Conservation (phyloP, 495 filamentous ascomycete species). For the Penicillium silybi region DNA sequence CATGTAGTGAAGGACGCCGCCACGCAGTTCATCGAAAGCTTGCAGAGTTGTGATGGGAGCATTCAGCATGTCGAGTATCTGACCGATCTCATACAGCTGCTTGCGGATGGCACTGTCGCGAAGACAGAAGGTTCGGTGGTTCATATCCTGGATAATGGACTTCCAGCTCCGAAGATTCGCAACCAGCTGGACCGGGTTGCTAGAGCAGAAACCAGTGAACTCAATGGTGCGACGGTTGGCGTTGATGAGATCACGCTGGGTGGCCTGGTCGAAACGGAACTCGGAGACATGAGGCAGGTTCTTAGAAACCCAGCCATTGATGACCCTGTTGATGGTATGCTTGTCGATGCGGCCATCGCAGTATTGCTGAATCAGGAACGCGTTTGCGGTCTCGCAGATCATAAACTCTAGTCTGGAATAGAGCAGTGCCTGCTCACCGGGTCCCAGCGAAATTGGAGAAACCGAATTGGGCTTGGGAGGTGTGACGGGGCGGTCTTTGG, state of each 20-base stretch:
- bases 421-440: conserved; percentile 45
- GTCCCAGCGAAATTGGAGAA: conserved; percentile 43
- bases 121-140: conserved; percentile 52
- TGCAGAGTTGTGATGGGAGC: conserved; percentile 36
- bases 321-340: conserved; percentile 46
- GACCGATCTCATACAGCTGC: conserved; percentile 48
- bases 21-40: conserved; percentile 17
- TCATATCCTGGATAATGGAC: conserved; percentile 46
- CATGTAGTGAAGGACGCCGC: not conserved
- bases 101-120: conserved; percentile 52
- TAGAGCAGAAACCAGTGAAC: conserved; percentile 43
- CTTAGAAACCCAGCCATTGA: conserved; percentile 44
- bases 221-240: conserved; percentile 46
- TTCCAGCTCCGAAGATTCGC: conserved; percentile 53
- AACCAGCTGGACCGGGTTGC: conserved; percentile 35
- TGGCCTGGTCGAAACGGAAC: conserved; percentile 55
- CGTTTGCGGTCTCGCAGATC: conserved; percentile 49
- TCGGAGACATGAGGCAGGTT: conserved; percentile 51
- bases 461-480: not conserved
- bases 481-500: not conserved
- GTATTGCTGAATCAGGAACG: conserved; percentile 45
- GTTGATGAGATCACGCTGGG: conserved; percentile 50
- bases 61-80: conserved; percentile 52
- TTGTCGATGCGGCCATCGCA: conserved; percentile 41
- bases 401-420: conserved; percentile 55